Conservation (phyloP, 2,329 filamentous ascomycete species). For the Amphichorda felina region DNA sequence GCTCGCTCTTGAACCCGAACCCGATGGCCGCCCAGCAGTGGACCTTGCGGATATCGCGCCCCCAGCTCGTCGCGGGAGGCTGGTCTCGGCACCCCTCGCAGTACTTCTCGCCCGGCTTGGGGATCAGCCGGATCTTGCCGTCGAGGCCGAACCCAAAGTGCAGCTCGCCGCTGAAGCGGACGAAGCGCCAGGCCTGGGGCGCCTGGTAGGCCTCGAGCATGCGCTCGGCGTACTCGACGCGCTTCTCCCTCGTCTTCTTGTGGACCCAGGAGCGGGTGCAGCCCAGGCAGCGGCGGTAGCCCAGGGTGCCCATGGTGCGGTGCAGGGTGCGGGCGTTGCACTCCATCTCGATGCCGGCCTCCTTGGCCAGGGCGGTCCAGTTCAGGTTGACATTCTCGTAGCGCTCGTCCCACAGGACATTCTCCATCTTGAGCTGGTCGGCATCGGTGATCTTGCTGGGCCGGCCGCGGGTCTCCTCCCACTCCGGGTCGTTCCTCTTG, state of each 20-base stretch:
- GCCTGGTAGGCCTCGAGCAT: conserved; percentile 19
- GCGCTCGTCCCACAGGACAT: conserved; percentile 21
- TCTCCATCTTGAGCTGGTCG: conserved; percentile 23
- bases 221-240: conserved; percentile 18
- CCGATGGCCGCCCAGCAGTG: conserved; percentile 23
- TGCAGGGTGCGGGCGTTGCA: conserved; percentile 23
- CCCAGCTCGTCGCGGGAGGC: conserved; percentile 13
- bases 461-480: conserved; percentile 24
- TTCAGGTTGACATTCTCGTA: conserved; percentile 18
- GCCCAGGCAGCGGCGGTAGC: conserved; percentile 19
- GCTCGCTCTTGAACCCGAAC: conserved; percentile 23
- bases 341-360: conserved; percentile 17
- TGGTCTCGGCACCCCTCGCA: conserved; percentile 14
- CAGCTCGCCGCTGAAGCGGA: conserved; percentile 23
- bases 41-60: conserved; percentile 18
- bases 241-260: conserved; percentile 17
- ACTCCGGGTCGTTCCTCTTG: conserved; percentile 22
- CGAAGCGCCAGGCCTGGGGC: conserved; percentile 16
- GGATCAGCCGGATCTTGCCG: conserved; percentile 20
- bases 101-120: conserved; percentile 19
- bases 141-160: conserved; percentile 26
- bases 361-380: conserved; percentile 19
- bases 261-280: conserved; percentile 18
- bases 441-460: conserved; percentile 20
- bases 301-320: conserved; percentile 23